Percentiles rank a stretch among this genome's conserved stretches.
These are phyloP conservation scores for Simmondsia chinensis DNA, from an alignment of 148 eudicot species.

Conservation along the genomic window DNA sequence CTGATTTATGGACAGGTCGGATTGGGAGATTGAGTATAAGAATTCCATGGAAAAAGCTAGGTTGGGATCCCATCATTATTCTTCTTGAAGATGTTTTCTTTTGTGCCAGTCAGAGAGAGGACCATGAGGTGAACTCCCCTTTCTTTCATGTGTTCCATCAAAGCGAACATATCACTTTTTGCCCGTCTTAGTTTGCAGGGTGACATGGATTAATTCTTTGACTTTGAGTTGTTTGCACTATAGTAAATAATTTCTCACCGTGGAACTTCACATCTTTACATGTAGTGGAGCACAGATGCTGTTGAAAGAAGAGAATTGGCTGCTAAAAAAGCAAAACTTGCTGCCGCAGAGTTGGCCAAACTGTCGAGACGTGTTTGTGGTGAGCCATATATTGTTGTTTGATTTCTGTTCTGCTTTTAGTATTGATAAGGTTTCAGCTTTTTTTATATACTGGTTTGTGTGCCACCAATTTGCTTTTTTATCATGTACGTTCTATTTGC, in stretches of 20 bases:
- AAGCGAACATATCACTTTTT: too few species aligned
- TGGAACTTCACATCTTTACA: constrained; percentile 4
- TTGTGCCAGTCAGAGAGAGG: constrained; percentile 70
- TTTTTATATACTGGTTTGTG: too few species aligned
- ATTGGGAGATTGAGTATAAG: constrained; percentile 90
- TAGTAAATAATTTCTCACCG: too few species aligned
- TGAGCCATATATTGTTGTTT: constrained; percentile 22
- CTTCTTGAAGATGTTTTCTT: constrained; percentile 73
- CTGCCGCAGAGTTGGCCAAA: constrained; percentile 96
- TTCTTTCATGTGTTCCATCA: too few species aligned
- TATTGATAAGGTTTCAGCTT: too few species aligned
- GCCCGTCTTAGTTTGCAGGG: too few species aligned
- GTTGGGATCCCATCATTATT: constrained; percentile 95
- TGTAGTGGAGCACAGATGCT: constrained; percentile 79
- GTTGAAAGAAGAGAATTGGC: constrained; percentile 83
- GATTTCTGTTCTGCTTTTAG: too few species aligned
- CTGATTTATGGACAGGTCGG: constrained; percentile 38
- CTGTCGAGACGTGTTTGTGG: constrained; percentile 91
- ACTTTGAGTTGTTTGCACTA: too few species aligned
- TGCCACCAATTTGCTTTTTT: background rate
- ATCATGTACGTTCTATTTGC: background rate
- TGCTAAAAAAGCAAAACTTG: constrained; percentile 92
- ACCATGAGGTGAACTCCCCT: constrained; percentile 59
- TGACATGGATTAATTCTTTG: too few species aligned
- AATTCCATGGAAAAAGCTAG: constrained; percentile 97